Base-by-base conservation (phyloP, 2,329 filamentous ascomycete genomes). In the Ceratocystiopsis minuta region DNA sequence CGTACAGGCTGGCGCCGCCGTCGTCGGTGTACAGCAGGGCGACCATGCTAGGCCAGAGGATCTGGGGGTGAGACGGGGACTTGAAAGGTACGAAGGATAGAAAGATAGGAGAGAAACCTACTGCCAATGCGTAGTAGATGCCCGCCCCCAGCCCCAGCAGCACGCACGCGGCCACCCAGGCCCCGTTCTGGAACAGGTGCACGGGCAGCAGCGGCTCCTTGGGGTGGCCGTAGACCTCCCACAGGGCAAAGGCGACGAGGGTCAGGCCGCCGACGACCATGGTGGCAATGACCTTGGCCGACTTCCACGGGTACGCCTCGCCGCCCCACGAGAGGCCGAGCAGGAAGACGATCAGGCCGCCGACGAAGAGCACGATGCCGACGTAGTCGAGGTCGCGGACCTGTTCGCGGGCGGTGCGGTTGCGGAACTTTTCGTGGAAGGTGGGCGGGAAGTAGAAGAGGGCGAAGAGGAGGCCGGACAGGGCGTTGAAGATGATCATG, bases 361-460 rank as follows among this genome's bases (percentile, higher is more conserved):
- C 20, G 11, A 24, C 37, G 37, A 36, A 32, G 14, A 43, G 33
- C 16, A 43, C 16, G n/a, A 36, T 24, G 9, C 41, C 41, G 33
- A 43, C 44, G 46, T 55, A 61, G 47, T 67, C 68, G 16, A 70
- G 56, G 39, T 60, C 53, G 47, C 55, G 60, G 20, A 62, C 45
- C 50, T 60, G 55, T 45, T 61, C 52, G 46, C 52, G 43, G 24
- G 52, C 54, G 0, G 56, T 55, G 48, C 57, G 59, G 36, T 53
- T 50, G 42, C 51, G 32, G 37, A 64, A 59, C 16, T 63, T 55
- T 50, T 60, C 59, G 16, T 57, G 50, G 50, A 58, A 66, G 13
- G 55, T 60, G 1, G 66, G 63, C 16, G 63, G 65, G 47, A 61
- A 60, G 51, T 67, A 68, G 43, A 63, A 61, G 43, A 63, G 53